phyloP scores from a whole-genome alignment of 176 grass and related monocot species.

The Carex kokanica region DNA sequence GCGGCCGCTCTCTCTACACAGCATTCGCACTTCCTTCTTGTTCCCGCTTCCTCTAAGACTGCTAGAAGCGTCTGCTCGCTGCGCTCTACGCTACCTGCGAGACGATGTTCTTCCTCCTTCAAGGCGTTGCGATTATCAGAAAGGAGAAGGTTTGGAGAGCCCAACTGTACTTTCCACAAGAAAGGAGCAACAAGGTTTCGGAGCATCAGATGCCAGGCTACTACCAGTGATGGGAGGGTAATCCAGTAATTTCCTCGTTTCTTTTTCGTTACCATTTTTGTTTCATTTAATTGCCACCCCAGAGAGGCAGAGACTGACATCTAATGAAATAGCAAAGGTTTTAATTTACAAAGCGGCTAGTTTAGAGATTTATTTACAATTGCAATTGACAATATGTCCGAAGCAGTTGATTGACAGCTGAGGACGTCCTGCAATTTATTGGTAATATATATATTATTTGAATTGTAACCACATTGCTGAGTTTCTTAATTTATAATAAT shows the following conservation, averaged over 20 bases:
- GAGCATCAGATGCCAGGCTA: constrained; percentile 41
- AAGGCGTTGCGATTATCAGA: constrained; percentile 37
- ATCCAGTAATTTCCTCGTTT: constrained; percentile 11
- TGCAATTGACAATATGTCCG: not conserved
- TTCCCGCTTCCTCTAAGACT: constrained; percentile 13
- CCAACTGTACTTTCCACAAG: not conserved
- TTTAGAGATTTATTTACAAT: not conserved
- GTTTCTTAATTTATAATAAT: not conserved
- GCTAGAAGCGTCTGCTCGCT: not conserved
- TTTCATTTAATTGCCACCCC: not conserved
- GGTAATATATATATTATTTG: not conserved
- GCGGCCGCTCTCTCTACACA: constrained; percentile 24
- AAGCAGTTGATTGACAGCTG: not conserved
- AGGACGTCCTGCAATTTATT: not conserved
- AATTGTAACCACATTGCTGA: not conserved
- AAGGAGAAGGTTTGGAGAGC: constrained; percentile 23
- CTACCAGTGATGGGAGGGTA: constrained; percentile 45
- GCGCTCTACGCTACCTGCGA: constrained; percentile 12
- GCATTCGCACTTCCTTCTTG: not conserved
- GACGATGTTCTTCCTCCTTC: not conserved
- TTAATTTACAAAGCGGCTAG: not conserved
- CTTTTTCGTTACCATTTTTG: not conserved
- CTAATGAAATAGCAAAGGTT: not conserved
- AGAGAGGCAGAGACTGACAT: not conserved
- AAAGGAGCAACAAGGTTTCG: constrained; percentile 18